A percentile compares a stretch with the other conserved stretches of the same genome.
Conservation (phyloP, 1,139 yeast species). For the Kurtzmaniella quercitrusa region DNA sequence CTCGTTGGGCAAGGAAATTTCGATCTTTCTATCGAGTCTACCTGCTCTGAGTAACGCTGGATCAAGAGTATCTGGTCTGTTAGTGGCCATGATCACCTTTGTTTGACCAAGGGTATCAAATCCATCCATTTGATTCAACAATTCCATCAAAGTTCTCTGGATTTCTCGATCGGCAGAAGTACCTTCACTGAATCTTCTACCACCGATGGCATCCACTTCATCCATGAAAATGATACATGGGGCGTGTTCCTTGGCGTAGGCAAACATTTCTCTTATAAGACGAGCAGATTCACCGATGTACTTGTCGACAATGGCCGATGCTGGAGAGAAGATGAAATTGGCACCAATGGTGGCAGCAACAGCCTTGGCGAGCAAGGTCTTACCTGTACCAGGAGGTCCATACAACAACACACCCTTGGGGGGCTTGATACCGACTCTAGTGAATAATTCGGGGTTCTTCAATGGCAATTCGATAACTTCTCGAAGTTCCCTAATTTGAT, state of each 20-base stretch:
- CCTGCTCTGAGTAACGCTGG: conserved; percentile 99
- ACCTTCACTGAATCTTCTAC: conserved; percentile 97
- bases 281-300: conserved; percentile 98
- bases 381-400: conserved; percentile 99
- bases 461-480: conserved; percentile 97
- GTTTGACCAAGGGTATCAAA: conserved; percentile 97
- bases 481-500: conserved; percentile 92
- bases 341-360: conserved; percentile 99
- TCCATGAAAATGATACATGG: conserved; percentile 99
- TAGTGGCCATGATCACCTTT: conserved; percentile 98
- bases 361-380: conserved; percentile 92
- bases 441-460: conserved; percentile 93
- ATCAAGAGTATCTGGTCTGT: conserved; percentile 96
- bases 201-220: conserved; percentile 99
- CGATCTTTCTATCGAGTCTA: conserved; percentile 94
- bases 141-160: conserved; percentile 97
- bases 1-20: conserved; percentile 94
- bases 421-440: conserved; percentile 95
- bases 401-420: conserved; percentile 96
- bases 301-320: conserved; percentile 97
- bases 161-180: conserved; percentile 98
- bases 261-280: conserved; percentile 96
- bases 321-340: conserved; percentile 95
- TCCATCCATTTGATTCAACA: conserved; percentile 98
- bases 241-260: conserved; percentile 96